Percentiles rank a stretch among this genome's conserved stretches.
Evolutionary conservation across 441 rosid species (phyloP).

Genomic region (Codiaeum variegatum): DNA sequence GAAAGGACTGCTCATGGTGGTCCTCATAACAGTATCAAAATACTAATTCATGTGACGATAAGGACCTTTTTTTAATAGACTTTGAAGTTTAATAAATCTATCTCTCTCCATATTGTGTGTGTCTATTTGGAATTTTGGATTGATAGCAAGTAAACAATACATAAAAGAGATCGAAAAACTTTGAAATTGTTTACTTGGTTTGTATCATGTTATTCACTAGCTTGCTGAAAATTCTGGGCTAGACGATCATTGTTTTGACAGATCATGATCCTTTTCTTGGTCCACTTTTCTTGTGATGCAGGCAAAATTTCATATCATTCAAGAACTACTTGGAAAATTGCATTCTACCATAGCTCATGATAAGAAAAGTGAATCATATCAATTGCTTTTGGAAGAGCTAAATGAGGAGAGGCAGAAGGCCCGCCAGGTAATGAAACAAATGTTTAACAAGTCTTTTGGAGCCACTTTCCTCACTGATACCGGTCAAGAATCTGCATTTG

Average conservation of each 20-base stretch:
- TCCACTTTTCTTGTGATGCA: conserved; percentile 25
- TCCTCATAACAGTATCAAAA: background rate
- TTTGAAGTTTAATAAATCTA: background rate
- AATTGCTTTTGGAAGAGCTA: conserved; percentile 59
- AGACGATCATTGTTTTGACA: background rate
- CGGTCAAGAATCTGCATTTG: conserved; percentile 93
- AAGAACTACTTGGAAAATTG: conserved; percentile 85
- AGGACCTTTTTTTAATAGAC: background rate
- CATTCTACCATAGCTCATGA: conserved; percentile 51
- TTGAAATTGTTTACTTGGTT: background rate
- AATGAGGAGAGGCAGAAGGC: conserved; percentile 69
- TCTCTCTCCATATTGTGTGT: background rate
- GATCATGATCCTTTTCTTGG: background rate
- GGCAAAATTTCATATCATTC: conserved; percentile 93
- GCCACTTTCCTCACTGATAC: conserved; percentile 91
- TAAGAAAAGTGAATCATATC: conserved; percentile 48
- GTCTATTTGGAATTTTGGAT: no score
- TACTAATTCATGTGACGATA: background rate
- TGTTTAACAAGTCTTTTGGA: conserved; percentile 91
- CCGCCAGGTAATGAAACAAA: conserved; percentile 64
- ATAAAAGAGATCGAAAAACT: background rate
- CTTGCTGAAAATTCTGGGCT: background rate
- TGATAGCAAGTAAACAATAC: background rate
- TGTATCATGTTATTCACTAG: background rate
- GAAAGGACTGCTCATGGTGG: background rate